Evolutionary conservation across 306 rosid genomes (phyloP).

Genomic region (Astragalus membranaceus): DNA sequence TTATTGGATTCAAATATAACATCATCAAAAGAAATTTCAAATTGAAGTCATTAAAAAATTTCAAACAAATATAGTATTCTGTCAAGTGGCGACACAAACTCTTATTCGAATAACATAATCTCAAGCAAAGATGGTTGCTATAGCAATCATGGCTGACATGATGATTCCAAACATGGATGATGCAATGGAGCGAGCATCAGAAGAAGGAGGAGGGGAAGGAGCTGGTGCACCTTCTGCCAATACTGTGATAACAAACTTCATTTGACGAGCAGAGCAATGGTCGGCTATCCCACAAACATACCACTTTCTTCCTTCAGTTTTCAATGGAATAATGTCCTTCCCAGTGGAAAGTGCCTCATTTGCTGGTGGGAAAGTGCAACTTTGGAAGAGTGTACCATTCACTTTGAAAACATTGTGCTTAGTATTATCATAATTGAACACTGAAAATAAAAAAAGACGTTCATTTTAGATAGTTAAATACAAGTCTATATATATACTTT

Average conservation of each 20-base stretch:
- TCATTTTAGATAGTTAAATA: neutral
- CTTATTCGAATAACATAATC: neutral
- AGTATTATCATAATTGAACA: constrained; percentile 8
- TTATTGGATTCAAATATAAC: too few relatives aligned
- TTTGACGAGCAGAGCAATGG: constrained; percentile 12
- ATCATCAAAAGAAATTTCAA: neutral
- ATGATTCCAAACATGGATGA: neutral
- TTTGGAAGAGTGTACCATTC: constrained; percentile 1
- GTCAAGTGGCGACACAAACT: neutral
- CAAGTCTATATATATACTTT: too few relatives aligned
- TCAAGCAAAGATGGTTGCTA: constrained; percentile 5
- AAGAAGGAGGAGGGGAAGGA: constrained; percentile 10
- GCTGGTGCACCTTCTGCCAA: neutral
- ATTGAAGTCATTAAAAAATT: neutral
- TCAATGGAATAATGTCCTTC: neutral
- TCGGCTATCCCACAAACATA: constrained; percentile 5
- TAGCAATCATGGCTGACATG: neutral
- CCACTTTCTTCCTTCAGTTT: constrained; percentile 28
- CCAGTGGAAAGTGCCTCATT: neutral
- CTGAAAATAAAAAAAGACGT: neutral
- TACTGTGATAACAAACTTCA: constrained; percentile 26
- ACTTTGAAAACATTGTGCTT: constrained; percentile 31
- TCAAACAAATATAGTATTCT: neutral
- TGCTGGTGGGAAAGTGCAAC: neutral
- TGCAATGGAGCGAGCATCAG: neutral